These are phyloP conservation scores for Psidium guajava DNA, from an alignment of 345 rosid genomes.

Conservation along the genomic window DNA sequence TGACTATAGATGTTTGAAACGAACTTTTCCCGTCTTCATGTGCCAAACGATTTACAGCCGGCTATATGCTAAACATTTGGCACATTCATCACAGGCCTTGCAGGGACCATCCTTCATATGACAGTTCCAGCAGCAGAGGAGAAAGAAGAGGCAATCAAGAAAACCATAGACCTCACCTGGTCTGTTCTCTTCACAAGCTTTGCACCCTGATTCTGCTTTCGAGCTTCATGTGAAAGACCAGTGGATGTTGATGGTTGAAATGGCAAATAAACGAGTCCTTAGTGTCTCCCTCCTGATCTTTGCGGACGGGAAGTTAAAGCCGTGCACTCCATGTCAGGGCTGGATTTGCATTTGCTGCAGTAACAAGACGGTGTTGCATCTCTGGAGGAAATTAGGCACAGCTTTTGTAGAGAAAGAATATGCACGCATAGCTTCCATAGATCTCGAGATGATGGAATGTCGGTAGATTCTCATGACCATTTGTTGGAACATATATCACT, in stretches of 20 bases:
- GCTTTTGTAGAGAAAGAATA: background rate
- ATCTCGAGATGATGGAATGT: background rate
- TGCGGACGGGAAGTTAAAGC: background rate
- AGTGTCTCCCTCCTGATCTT: background rate
- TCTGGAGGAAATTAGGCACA: too few species aligned
- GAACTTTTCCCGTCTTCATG: background rate
- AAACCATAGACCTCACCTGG: background rate
- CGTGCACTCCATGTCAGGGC: background rate
- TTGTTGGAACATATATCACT: too few species aligned
- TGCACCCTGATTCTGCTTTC: background rate
- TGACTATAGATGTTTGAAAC: background rate
- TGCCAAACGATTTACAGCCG: background rate
- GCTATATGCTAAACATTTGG: background rate
- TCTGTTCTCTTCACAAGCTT: background rate
- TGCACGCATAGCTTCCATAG: background rate
- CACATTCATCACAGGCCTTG: background rate
- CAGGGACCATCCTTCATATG: background rate
- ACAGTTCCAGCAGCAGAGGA: background rate
- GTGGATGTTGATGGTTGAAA: background rate
- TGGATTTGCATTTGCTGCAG: background rate
- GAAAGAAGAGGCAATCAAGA: background rate
- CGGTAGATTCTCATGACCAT: background rate
- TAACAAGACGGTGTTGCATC: too few species aligned
- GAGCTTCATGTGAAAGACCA: background rate
- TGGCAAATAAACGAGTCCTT: background rate